A percentile compares a stretch with the other conserved stretches of the same genome.
Evolutionary conservation across 164 flowering plant genomes (phyloP).

Genomic region (Nelumbo lutea): DNA sequence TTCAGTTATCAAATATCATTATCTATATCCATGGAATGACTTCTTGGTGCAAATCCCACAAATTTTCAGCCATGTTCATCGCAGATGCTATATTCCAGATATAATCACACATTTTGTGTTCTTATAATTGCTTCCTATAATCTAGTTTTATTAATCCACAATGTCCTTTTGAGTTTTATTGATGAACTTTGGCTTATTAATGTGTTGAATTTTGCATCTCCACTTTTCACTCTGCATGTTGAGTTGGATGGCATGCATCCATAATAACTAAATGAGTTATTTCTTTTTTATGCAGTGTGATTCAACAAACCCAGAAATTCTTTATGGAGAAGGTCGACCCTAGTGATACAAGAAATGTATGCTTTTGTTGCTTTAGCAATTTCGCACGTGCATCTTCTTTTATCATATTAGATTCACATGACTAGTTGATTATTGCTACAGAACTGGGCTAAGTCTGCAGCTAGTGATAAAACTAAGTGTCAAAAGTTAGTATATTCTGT

Average conservation of each 20-base stretch:
- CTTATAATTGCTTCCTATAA: neutral
- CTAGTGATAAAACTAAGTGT: too few relatives aligned
- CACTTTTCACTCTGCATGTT: neutral
- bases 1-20: too few relatives aligned
- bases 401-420: neutral
- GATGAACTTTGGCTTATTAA: neutral
- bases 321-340: slow-evolving; percentile 56
- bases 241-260: neutral
- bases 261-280: slow-evolving; percentile 3
- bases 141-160: neutral
- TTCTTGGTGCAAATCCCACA: too few relatives aligned
- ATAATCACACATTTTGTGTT: too few relatives aligned
- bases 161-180: neutral
- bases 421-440: neutral
- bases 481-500: too few relatives aligned
- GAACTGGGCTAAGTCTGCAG: neutral
- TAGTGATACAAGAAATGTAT: slow-evolving; percentile 68
- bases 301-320: slow-evolving; percentile 70
- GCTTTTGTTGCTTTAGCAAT: slow-evolving; percentile 19
- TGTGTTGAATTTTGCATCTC: neutral
- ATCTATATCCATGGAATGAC: too few relatives aligned
- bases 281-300: slow-evolving; percentile 51
- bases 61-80: too few relatives aligned
- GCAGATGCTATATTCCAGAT: too few relatives aligned
- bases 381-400: neutral